Base-by-base conservation (phyloP, 2,329 filamentous ascomycete genomes). In the Alternaria rosae region DNA sequence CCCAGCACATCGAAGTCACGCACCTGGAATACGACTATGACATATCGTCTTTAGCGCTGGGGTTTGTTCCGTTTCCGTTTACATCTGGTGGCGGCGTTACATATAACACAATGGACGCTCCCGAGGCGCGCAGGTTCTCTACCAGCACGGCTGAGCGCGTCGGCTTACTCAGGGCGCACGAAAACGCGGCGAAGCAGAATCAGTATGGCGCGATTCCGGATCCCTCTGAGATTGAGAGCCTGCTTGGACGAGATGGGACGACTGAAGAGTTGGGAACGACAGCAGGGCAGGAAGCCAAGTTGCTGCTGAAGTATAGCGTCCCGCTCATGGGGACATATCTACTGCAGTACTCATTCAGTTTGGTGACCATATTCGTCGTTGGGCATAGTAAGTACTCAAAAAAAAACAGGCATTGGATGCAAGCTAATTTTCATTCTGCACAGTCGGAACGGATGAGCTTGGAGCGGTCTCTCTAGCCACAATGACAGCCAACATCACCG, bases 401-500 rank as follows among this genome's bases (percentile, higher is more conserved):
- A 23, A 15, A 6, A 17, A 11, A 13, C 23, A 41, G 23, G 2
- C 15, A 3, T 23, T 7, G 8, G 25, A 45, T 8, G 2, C 17
- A 15, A 26, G 10, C 54, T 61, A 42, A 61, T 21, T 42, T 11
- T 11, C 6, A 20, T 42, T 9, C 6, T 15, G 23, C 6, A 15
- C 21, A 62, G 59, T 87, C 9, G 81, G 85, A 20, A 83, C 83
- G 4, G 81, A 84, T 66, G 85, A 85, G 59, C 72, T 87, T 10
- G 85, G 83, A 1, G 85, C 85, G 0, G 84, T 85, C 0, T 84
- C 82, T 55, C 70, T 87, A 15, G 84, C 83, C 23, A 81, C 83
- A 23, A 86, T 84, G 47, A 86, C 85, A 0, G 83, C 85, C 66
- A 86, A 84, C 61, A 86, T 87, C 53, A 78, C 84, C 7, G 85